These are phyloP conservation scores for Malassezia furfur DNA, from an alignment of 1,284 basidiomycete genomes.

Conservation along the genomic window DNA sequence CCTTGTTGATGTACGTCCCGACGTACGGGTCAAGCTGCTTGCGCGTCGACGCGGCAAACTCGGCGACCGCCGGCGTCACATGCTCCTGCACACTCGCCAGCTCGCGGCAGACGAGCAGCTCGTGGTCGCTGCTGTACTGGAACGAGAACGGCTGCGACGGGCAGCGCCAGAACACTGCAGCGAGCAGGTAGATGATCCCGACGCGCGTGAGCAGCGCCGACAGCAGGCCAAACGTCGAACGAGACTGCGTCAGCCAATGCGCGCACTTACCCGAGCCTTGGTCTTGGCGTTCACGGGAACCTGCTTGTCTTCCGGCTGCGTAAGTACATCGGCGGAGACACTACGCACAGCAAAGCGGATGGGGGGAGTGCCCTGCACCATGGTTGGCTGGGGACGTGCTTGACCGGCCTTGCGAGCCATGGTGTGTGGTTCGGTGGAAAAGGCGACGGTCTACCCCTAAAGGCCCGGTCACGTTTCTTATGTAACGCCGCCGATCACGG, in stretches of 20 bases:
- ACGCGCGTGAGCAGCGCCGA: slow-evolving; percentile 2
- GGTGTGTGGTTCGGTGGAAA: neutral
- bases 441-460: neutral
- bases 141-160: slow-evolving; percentile 37
- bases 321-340: neutral
- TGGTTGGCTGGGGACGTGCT: neutral
- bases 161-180: slow-evolving; percentile 35
- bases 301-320: slow-evolving; percentile 4
- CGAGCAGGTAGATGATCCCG: slow-evolving; percentile 16
- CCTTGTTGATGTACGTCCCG: slow-evolving; percentile 11
- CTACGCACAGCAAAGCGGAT: slow-evolving; percentile 20
- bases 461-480: neutral
- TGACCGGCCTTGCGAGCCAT: slow-evolving; percentile 12
- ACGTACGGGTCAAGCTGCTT: slow-evolving; percentile 31
- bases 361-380: slow-evolving; percentile 11
- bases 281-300: neutral
- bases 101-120: slow-evolving; percentile 33
- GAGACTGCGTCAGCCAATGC: neutral
- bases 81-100: slow-evolving; percentile 32
- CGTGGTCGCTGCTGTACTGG: slow-evolving; percentile 31
- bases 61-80: slow-evolving; percentile 28
- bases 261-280: neutral
- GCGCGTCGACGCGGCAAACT: slow-evolving; percentile 22
- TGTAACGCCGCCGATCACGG: neutral
- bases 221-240: neutral